Percentiles rank a stretch among this genome's conserved stretches.
These are phyloP conservation scores for Cenchrus fungigraminus DNA, from an alignment of 176 grass and related monocot species.

Conservation along the genomic window DNA sequence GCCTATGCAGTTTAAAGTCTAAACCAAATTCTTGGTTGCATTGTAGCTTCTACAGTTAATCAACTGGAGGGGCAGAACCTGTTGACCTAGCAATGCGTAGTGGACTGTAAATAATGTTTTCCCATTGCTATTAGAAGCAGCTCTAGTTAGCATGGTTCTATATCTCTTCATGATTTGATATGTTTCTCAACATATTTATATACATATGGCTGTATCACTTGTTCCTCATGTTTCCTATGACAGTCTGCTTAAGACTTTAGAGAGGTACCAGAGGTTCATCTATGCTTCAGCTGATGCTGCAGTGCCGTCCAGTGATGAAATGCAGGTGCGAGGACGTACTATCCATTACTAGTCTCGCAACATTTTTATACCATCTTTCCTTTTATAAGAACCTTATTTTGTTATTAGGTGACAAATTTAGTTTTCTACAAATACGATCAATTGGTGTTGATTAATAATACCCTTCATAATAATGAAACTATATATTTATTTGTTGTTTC, in stretches of 20 bases:
- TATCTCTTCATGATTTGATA: background rate
- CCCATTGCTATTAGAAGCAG: background rate
- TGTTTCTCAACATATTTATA: background rate
- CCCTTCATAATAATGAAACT: background rate
- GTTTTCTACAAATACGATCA: background rate
- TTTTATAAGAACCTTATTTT: background rate
- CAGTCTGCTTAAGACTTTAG: constrained; percentile 79
- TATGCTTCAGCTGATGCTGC: constrained; percentile 57
- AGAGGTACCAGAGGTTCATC: constrained; percentile 70
- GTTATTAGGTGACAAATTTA: background rate
- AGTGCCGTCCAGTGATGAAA: constrained; percentile 47
- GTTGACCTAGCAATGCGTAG: background rate
- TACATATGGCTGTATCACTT: background rate
- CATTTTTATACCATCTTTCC: background rate
- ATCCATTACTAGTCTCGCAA: background rate
- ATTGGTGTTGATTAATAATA: background rate
- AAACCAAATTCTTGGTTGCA: background rate
- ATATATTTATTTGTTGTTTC: background rate
- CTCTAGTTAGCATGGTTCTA: background rate
- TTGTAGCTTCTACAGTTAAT: background rate
- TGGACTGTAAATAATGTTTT: background rate
- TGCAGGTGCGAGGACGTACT: constrained; percentile 48
- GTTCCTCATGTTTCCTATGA: constrained; percentile 10
- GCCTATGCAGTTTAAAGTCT: background rate
- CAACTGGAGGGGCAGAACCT: background rate